phyloP scores from a whole-genome alignment of 148 eudicot species.

The Chenopodium formosanum region DNA sequence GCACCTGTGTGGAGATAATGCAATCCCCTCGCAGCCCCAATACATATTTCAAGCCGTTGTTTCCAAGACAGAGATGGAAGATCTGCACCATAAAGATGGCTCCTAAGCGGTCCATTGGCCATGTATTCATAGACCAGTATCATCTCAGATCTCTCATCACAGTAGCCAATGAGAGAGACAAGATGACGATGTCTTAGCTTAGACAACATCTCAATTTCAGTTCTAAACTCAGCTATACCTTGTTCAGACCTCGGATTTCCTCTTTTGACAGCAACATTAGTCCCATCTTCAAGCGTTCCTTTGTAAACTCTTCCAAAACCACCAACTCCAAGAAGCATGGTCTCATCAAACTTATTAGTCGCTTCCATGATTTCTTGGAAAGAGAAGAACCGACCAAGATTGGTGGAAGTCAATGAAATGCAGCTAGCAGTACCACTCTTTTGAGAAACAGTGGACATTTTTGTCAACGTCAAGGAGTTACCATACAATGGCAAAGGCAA shows the following conservation, averaged over 20 bases:
- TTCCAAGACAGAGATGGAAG: slow-evolving; percentile 85
- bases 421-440: slow-evolving; percentile 95
- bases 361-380: slow-evolving; percentile 95
- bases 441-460: slow-evolving; percentile 80
- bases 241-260: slow-evolving; percentile 97
- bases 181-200: slow-evolving; percentile 96
- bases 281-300: slow-evolving; percentile 87
- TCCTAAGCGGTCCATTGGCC: slow-evolving; percentile 96
- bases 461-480: slow-evolving; percentile 71
- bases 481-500: slow-evolving; percentile 88
- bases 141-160: slow-evolving; percentile 97
- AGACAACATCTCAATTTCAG: slow-evolving; percentile 95
- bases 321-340: slow-evolving; percentile 85
- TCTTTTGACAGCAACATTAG: slow-evolving; percentile 82
- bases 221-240: slow-evolving; percentile 88
- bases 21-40: slow-evolving; percentile 93
- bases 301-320: slow-evolving; percentile 95
- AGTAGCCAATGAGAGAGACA: slow-evolving; percentile 91
- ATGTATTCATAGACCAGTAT: slow-evolving; percentile 90
- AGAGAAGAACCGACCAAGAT: slow-evolving; percentile 69
- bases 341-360: slow-evolving; percentile 85
- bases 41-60: slow-evolving; percentile 92
- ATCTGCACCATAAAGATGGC: slow-evolving; percentile 93
- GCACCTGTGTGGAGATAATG: slow-evolving; percentile 99
- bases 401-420: slow-evolving; percentile 73